Base-by-base conservation (phyloP, 1,284 basidiomycete species). In the Tremellales sp. region DNA sequence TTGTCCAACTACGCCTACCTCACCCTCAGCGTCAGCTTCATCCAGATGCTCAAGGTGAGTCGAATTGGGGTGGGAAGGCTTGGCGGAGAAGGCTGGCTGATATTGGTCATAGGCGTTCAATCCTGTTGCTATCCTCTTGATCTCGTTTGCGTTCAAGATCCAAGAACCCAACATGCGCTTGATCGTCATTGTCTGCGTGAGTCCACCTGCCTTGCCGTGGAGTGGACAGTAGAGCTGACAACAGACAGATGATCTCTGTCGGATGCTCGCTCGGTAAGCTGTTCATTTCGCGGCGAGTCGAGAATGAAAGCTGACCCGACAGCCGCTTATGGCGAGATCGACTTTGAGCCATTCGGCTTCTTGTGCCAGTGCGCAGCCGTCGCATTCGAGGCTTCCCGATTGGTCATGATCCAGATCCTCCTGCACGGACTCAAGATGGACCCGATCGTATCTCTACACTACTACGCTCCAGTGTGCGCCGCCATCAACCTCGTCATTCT, bases 361-460 rank as follows among this genome's bases (percentile, higher is more conserved):
- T 62, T 89, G 58, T 83, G 83, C 40, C 88, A 91, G 72, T 84
- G 84, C 22, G 82, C 83, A 27, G 87, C 89, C n/a, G 83, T 92
- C 53, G 81, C 74, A 31, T 73, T 76, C 52, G 74, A 76, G 56
- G 70, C 73, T 24, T 73, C 70, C 27, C 84, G 93, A 44, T 82
- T 97, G 17, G 91, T 97, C 40, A 92, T 97, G 86, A 96, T 97
- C 57, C 87, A 97, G 73, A 84, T 94, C 50, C 82, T 97, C 37
- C 80, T 97, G 2, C 93, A 97, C 73, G 92, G 92, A 43, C 79
- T 96, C 72, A 94, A 97, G 79, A 90, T 97, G 92, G 90, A 96
- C 74, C 93, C 93, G 3, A 81, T 97, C 25, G 90, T 94, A 23
- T 96, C 90, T 27, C 78, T 97, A 49, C 89, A 97, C 78, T 97